phyloP scores from a whole-genome alignment of 208 protist genomes.

The Trypanosomatidae sp. region DNA sequence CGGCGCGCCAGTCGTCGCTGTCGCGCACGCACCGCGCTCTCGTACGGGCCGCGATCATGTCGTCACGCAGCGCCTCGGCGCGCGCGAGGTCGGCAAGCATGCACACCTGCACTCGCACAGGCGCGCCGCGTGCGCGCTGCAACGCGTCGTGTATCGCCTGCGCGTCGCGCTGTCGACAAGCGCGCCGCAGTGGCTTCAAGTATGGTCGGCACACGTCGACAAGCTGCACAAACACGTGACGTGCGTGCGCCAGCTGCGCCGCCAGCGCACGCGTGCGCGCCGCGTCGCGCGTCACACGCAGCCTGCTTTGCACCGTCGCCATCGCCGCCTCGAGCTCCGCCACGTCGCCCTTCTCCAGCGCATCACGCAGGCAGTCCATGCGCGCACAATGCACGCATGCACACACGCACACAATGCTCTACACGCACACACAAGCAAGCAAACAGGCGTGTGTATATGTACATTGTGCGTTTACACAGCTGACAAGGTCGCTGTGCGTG shows the following conservation, averaged over 20 bases:
- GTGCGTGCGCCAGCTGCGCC: too few relatives aligned
- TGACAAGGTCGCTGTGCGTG: too few relatives aligned
- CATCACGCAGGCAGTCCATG: too few relatives aligned
- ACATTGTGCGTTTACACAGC: too few relatives aligned
- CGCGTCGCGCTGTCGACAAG: constrained; percentile 32
- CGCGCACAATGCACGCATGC: too few relatives aligned
- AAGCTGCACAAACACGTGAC: too few relatives aligned
- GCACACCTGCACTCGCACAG: constrained; percentile 26
- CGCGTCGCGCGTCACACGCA: too few relatives aligned
- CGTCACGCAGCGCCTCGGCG: constrained; percentile 33
- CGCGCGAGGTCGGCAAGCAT: constrained; percentile 58
- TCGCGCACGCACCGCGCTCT: constrained; percentile 19
- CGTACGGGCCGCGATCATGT: constrained; percentile 20
- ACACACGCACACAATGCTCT: too few relatives aligned
- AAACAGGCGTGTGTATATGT: too few relatives aligned
- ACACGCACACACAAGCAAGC: too few relatives aligned
- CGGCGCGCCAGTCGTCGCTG: constrained; percentile 11
- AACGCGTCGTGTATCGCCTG: constrained; percentile 36
- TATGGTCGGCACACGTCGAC: constrained; percentile 36
- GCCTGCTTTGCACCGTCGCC: too few relatives aligned
- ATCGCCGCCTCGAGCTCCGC: constrained; percentile 42
- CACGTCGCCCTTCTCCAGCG: constrained; percentile 54
- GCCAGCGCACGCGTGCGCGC: too few relatives aligned
- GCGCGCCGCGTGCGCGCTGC: constrained; percentile 14
- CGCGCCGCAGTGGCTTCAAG: constrained; percentile 42